phyloP scores from a whole-genome alignment of 192 early-diverging fungal genomes.

The Chytriomyces confervae region DNA sequence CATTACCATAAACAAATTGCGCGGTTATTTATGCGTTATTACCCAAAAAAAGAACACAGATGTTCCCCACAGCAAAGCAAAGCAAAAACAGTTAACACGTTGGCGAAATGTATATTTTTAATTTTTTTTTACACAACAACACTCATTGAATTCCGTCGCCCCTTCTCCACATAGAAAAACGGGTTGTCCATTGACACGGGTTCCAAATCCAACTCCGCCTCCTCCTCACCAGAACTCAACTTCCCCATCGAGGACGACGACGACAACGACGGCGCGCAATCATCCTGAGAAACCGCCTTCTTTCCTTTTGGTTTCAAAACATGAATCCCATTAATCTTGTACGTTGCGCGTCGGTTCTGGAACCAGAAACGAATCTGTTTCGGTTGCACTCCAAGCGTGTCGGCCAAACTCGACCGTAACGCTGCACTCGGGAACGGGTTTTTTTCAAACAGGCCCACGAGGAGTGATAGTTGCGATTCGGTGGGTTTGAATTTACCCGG shows the following conservation, averaged over 20 bases:
- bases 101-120: neutral
- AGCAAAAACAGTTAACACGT: neutral
- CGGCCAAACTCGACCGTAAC: neutral
- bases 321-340: slow-evolving; percentile 3
- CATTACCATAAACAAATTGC: too few relatives aligned
- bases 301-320: neutral
- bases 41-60: too few relatives aligned
- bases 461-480: neutral
- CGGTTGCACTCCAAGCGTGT: slow-evolving; percentile 1
- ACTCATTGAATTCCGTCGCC: neutral
- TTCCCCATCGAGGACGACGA: neutral
- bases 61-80: too few relatives aligned
- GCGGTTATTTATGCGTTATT: too few relatives aligned
- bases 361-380: slow-evolving; percentile 31
- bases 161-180: neutral
- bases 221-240: neutral
- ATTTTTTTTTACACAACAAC: neutral
- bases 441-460: slow-evolving; percentile 7
- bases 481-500: slow-evolving; percentile 26
- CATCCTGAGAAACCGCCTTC: neutral
- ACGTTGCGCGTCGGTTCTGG: neutral
- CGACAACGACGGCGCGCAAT: too few relatives aligned
- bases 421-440: slow-evolving; percentile 25
- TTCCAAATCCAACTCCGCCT: neutral
- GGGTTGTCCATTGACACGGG: neutral